These are phyloP conservation scores for Aleurites moluccanus DNA, from an alignment of 441 rosid species.

Conservation along the genomic window DNA sequence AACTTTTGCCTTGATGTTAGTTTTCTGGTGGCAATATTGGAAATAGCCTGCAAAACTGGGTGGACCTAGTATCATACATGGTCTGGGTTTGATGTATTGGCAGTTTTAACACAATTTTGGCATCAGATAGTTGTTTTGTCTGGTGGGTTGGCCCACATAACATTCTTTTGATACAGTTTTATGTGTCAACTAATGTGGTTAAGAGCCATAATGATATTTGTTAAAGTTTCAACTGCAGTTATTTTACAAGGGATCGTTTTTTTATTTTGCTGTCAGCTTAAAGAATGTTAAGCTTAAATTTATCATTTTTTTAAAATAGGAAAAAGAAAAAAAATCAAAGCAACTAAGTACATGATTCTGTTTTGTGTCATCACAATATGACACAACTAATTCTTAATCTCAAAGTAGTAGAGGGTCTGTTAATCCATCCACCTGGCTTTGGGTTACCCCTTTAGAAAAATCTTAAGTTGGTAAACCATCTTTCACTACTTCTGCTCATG, in stretches of 20 bases:
- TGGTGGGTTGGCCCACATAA: too few relatives aligned
- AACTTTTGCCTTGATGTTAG: neutral
- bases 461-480: neutral
- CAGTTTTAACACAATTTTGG: neutral
- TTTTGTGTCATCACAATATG: neutral
- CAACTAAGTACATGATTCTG: neutral
- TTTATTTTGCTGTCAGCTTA: too few relatives aligned
- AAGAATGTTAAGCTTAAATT: neutral
- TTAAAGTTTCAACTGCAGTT: too few relatives aligned
- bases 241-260: too few relatives aligned
- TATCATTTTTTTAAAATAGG: too few relatives aligned
- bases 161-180: neutral
- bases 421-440: neutral
- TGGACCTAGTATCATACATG: too few relatives aligned
- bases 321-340: too few relatives aligned
- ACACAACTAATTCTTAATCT: too few relatives aligned
- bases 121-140: neutral
- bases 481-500: neutral
- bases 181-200: neutral
- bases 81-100: neutral
- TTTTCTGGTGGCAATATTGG: slow-evolving; percentile 1
- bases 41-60: neutral
- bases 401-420: too few relatives aligned
- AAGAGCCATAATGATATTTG: neutral
- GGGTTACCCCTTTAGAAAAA: neutral